Conservation (phyloP, 352 stramenopile genomes). For the Peronospora belbahrii region DNA sequence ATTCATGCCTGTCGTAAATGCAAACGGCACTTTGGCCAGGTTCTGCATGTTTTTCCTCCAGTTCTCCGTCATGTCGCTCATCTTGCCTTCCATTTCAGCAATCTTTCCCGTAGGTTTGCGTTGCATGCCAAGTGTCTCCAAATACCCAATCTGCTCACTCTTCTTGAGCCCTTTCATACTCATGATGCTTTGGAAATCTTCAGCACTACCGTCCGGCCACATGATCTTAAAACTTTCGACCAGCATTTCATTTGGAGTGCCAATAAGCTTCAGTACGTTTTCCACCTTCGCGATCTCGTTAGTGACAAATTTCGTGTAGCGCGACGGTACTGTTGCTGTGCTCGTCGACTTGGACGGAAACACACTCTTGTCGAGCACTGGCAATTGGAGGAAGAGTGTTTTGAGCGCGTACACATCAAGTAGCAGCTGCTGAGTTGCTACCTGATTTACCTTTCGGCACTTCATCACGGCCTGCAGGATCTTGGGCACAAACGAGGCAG, state of each 20-base stretch:
- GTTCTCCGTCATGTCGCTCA: constrained; percentile 83
- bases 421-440: constrained; percentile 97
- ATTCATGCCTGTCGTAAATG: constrained; percentile 43
- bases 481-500: constrained; percentile 85
- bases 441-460: constrained; percentile 92
- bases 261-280: constrained; percentile 96
- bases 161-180: constrained; percentile 90
- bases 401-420: constrained; percentile 97
- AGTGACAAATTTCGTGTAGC: constrained; percentile 96
- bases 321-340: constrained; percentile 75
- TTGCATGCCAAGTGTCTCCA: constrained; percentile 64
- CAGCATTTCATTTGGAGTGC: constrained; percentile 92
- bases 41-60: constrained; percentile 84
- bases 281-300: constrained; percentile 95
- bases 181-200: constrained; percentile 93
- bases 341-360: constrained; percentile 31
- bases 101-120: constrained; percentile 59
- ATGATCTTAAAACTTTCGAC: constrained; percentile 96
- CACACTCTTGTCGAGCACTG: constrained; percentile 63
- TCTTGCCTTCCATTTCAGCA: constrained; percentile 78
- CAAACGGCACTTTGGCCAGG: constrained; percentile 70
- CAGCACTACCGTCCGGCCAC: constrained; percentile 88
- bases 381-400: constrained; percentile 93
- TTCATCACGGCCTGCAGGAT: constrained; percentile 86
- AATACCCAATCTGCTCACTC: constrained; percentile 49